These are phyloP conservation scores for Solanum lignicaule DNA, from an alignment of 257 asterid species.

Conservation along the genomic window DNA sequence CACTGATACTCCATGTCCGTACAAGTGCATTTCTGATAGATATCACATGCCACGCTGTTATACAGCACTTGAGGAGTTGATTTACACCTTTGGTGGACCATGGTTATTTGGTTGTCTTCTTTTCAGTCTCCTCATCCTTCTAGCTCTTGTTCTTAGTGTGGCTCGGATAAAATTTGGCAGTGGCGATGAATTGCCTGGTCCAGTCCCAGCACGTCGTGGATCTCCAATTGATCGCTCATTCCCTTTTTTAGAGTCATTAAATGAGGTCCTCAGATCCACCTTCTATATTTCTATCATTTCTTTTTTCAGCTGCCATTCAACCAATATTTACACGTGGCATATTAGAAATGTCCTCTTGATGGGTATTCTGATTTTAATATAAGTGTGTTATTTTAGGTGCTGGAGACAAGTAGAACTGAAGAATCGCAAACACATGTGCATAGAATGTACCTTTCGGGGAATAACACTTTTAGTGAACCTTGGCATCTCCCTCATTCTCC, in stretches of 20 bases:
- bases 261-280: slow-evolving; percentile 48
- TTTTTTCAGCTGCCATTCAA: background rate
- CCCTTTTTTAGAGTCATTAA: slow-evolving; percentile 78
- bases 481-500: slow-evolving; percentile 91
- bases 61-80: slow-evolving; percentile 79
- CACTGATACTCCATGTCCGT: slow-evolving; percentile 65
- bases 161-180: slow-evolving; percentile 78
- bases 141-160: slow-evolving; percentile 80
- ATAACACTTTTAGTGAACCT: slow-evolving; percentile 77
- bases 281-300: background rate
- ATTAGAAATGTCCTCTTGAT: background rate
- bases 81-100: slow-evolving; percentile 88
- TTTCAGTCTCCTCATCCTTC: slow-evolving; percentile 53
- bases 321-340: background rate
- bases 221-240: slow-evolving; percentile 80
- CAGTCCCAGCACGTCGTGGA: slow-evolving; percentile 51
- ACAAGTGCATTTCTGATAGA: slow-evolving; percentile 80
- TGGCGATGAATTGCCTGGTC: slow-evolving; percentile 66
- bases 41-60: slow-evolving; percentile 80
- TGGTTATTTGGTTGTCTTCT: slow-evolving; percentile 77
- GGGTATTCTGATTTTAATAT: background rate
- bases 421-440: slow-evolving; percentile 79
- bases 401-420: slow-evolving; percentile 81
- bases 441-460: slow-evolving; percentile 77
- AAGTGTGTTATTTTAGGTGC: slow-evolving; percentile 32